Evolutionary conservation across 352 stramenopile genomes (phyloP).

Genomic region (Hyaloperonospora arabidopsidis): DNA sequence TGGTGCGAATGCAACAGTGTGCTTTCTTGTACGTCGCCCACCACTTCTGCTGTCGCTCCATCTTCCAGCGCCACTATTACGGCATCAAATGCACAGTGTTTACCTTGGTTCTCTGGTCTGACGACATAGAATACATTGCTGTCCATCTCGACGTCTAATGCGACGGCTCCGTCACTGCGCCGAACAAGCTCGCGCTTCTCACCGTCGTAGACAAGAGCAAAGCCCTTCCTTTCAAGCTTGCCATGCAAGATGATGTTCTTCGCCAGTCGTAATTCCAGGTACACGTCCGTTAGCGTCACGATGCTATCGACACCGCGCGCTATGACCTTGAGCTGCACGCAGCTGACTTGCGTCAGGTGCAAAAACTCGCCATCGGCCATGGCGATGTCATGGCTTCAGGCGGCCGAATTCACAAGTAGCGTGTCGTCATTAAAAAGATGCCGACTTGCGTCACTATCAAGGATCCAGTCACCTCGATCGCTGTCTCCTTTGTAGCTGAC

Average conservation of each 20-base stretch:
- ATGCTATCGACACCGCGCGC: neutral
- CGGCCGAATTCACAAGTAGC: too few species aligned
- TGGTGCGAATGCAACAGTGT: slow-evolving; percentile 7
- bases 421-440: slow-evolving; percentile 7
- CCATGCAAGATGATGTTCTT: neutral
- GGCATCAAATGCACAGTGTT: neutral
- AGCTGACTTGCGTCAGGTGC: neutral
- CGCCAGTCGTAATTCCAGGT: neutral
- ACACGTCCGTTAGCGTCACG: neutral
- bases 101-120: neutral
- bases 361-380: neutral
- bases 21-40: neutral
- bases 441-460: slow-evolving; percentile 7
- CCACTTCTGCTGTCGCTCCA: neutral
- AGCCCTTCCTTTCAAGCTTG: neutral
- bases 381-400: neutral
- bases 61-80: neutral
- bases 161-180: neutral
- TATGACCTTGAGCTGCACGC: neutral
- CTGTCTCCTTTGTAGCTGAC: neutral
- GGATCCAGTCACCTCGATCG: slow-evolving; percentile 1
- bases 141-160: neutral
- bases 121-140: neutral
- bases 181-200: too few species aligned
- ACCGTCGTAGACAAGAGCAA: neutral